Evolutionary conservation across 441 rosid species (phyloP).

Genomic region (Codiaeum variegatum): DNA sequence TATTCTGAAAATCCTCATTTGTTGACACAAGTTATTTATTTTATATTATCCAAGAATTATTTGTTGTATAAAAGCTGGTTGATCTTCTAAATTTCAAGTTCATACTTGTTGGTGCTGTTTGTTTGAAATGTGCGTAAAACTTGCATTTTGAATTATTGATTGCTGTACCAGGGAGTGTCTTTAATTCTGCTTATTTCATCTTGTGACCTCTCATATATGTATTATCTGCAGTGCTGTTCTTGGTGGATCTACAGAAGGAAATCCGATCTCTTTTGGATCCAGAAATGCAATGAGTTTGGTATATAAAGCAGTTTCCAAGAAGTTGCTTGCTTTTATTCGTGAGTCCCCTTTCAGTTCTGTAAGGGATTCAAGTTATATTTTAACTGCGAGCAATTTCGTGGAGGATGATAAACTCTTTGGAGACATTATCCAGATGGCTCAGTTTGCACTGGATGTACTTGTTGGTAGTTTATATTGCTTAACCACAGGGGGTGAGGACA

Average conservation of each 20-base stretch:
- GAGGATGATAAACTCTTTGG: conserved; percentile 30
- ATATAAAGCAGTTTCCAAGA: conserved; percentile 44
- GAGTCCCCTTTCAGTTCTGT: conserved; percentile 62
- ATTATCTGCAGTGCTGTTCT: conserved; percentile 67
- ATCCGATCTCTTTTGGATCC: conserved; percentile 50
- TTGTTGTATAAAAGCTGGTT: background rate
- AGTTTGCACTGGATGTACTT: conserved; percentile 67
- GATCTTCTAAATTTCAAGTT: background rate
- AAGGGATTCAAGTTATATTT: conserved; percentile 43
- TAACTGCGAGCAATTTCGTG: conserved; percentile 29
- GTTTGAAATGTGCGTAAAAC: background rate
- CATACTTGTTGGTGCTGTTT: background rate
- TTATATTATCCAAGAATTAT: no score
- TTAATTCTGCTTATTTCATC: conserved; percentile 5
- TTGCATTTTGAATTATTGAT: background rate
- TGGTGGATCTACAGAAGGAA: conserved; percentile 60
- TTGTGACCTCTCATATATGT: conserved; percentile 19
- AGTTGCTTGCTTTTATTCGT: conserved; percentile 47
- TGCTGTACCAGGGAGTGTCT: background rate
- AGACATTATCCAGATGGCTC: conserved; percentile 41
- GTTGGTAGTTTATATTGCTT: conserved; percentile 60
- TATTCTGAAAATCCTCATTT: no score
- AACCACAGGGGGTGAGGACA: conserved; percentile 48
- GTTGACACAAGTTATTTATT: no score
- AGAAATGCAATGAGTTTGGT: conserved; percentile 50